A percentile compares a stretch with the other conserved stretches of the same genome.
Evolutionary conservation across 2,329 filamentous ascomycete species (phyloP).

Genomic region (Monosporascus sp.): DNA sequence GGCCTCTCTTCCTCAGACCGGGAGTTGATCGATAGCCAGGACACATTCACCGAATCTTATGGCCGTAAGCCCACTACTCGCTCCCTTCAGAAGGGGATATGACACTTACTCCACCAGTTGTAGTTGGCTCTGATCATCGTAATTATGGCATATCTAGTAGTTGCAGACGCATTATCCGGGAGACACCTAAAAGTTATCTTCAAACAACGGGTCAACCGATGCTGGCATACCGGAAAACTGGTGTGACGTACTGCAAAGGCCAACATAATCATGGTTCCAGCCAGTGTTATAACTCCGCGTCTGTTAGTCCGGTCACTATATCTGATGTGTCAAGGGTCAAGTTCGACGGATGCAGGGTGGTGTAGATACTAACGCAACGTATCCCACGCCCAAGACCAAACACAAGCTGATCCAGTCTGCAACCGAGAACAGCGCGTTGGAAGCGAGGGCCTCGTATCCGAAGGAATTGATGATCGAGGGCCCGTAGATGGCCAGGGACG

Average conservation of each 20-base stretch:
- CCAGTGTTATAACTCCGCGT: background rate
- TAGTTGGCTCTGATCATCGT: background rate
- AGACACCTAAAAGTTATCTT: background rate
- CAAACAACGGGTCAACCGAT: background rate
- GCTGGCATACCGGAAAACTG: background rate
- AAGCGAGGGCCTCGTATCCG: background rate
- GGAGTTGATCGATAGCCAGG: constrained; percentile 1
- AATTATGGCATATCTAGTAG: background rate
- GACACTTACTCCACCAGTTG: constrained; percentile 1
- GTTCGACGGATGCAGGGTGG: background rate
- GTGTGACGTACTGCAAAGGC: background rate
- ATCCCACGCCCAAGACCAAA: background rate
- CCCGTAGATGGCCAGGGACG: background rate
- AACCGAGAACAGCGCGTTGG: constrained; percentile 1
- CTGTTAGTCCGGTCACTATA: background rate
- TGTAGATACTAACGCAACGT: background rate
- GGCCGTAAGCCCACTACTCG: background rate
- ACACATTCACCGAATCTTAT: background rate
- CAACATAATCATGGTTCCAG: background rate
- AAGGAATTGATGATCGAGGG: constrained; percentile 1
- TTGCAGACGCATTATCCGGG: background rate
- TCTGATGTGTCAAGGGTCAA: background rate
- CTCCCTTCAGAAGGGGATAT: background rate
- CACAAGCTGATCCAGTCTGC: background rate
- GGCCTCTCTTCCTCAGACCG: background rate